These are phyloP conservation scores for Amanita thiersii DNA, from an alignment of 768 basidiomycete species.

Conservation along the genomic window DNA sequence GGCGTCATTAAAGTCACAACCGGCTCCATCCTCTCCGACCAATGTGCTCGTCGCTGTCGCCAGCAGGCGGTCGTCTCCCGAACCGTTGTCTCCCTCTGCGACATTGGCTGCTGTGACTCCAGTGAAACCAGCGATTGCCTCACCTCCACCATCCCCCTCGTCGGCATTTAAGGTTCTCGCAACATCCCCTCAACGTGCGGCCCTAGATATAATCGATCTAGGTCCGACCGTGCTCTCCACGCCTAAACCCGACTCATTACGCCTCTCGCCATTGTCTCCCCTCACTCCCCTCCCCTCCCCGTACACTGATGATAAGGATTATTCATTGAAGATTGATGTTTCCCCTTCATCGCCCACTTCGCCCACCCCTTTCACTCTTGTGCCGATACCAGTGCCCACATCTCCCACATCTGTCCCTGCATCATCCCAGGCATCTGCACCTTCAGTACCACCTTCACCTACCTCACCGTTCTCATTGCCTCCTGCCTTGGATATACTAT, in stretches of 20 bases:
- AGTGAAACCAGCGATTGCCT: not conserved
- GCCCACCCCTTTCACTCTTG: too few relatives aligned
- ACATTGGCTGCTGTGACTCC: not conserved
- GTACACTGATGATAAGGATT: too few relatives aligned
- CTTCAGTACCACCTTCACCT: conserved; percentile 5
- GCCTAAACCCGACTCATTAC: not conserved
- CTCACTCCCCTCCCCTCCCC: too few relatives aligned
- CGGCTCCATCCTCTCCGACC: not conserved
- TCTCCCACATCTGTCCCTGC: not conserved
- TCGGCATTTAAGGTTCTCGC: conserved; percentile 3
- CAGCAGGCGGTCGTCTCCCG: not conserved
- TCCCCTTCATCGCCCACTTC: too few relatives aligned
- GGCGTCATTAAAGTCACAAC: not conserved
- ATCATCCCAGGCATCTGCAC: conserved; percentile 1
- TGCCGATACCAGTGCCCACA: too few relatives aligned
- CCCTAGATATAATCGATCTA: conserved; percentile 8
- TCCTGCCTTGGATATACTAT: too few relatives aligned
- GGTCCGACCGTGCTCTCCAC: conserved; percentile 1
- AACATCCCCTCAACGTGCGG: conserved; percentile 1
- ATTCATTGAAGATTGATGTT: too few relatives aligned
- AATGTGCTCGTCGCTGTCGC: not conserved
- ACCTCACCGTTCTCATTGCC: too few relatives aligned
- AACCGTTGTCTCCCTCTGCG: not conserved
- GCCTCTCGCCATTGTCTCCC: too few relatives aligned
- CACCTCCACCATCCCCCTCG: not conserved